Base-by-base conservation (phyloP, 2,329 filamentous ascomycete species). In the Pseudogymnoascus sp. region DNA sequence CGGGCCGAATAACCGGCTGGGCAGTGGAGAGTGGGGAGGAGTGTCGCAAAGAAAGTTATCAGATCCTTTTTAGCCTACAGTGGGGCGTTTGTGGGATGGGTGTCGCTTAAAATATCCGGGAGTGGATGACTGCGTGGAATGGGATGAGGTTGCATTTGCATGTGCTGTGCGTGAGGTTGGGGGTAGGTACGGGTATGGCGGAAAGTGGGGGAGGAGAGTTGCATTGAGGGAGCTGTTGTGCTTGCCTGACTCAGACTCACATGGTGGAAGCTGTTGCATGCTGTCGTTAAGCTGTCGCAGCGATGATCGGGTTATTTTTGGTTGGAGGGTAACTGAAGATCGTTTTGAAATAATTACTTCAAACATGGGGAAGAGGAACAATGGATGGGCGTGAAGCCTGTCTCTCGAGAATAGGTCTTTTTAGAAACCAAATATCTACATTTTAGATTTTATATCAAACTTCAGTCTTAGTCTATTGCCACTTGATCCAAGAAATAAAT, bases 21-120 rank as follows among this genome's bases (percentile, higher is more conserved):
- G 48, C 25, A 28, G 13, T 57, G 48, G 48, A 16, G n/a, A 34
- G 48, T 57, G 48, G 25, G 7, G 25, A 19, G 25, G 25, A 19
- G n/a, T n/a, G 25, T 19, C 7, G 25, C 8, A 57, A 57, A 57
- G 48, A 57, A 57, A 57, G 48, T 57, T 57, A 57, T 57, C 48
- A 57, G 48, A 57, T 57, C 48, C 25, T 19, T 51, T 51, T 57
- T 57, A 57, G 25, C 48, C 25, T 57, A 31, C 25, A 11, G 48
- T 57, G 48, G 48, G 48, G 48, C 25, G n/a, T 16, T 31, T 25
- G 48, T 57, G 48, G 25, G 48, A 31, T 57, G 16, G 41, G 13
- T 31, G 48, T 57, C 48, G 25, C 48, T 57, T 57, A 57, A 57
- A 57, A 57, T 57, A 57, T 57, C 25, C 48, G 25, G 48, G 48